phyloP scores from a whole-genome alignment of 2,329 filamentous ascomycete species.

The Aspergillus novoparasiticus region DNA sequence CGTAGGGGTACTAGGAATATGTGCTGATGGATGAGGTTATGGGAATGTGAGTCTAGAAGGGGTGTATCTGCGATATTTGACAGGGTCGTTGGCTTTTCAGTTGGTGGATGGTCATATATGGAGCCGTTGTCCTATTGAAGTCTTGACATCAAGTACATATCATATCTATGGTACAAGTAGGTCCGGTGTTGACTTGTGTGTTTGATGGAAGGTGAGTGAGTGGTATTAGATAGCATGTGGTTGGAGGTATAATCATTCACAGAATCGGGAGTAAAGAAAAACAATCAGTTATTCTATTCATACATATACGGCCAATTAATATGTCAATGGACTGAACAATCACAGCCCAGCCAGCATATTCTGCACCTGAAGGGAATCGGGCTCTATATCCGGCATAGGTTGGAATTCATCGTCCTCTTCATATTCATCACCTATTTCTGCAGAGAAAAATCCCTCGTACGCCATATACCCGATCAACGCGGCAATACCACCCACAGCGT shows the following conservation, averaged over 20 bases:
- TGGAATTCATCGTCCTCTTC: constrained; percentile 15
- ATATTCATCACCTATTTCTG: constrained; percentile 7
- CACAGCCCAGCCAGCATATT: constrained; percentile 20
- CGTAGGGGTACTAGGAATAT: too few species aligned
- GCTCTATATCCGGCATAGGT: neutral
- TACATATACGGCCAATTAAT: neutral
- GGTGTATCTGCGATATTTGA: neutral
- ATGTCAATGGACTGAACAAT: neutral
- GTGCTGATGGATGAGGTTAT: neutral
- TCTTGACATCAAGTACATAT: neutral
- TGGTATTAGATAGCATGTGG: neutral
- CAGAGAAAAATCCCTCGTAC: constrained; percentile 31
- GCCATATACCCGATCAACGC: constrained; percentile 42
- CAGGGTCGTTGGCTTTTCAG: neutral
- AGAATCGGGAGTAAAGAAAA: neutral
- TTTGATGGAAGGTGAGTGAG: neutral
- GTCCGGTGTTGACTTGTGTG: neutral
- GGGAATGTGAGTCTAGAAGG: neutral
- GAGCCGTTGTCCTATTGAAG: neutral
- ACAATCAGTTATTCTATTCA: neutral
- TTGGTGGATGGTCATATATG: neutral
- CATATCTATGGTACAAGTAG: neutral
- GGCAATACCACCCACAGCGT: constrained; percentile 37
- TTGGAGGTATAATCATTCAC: neutral
- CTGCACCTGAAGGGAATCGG: constrained; percentile 17